phyloP scores from a whole-genome alignment of 164 flowering plant genomes.

The Taxillus chinensis region DNA sequence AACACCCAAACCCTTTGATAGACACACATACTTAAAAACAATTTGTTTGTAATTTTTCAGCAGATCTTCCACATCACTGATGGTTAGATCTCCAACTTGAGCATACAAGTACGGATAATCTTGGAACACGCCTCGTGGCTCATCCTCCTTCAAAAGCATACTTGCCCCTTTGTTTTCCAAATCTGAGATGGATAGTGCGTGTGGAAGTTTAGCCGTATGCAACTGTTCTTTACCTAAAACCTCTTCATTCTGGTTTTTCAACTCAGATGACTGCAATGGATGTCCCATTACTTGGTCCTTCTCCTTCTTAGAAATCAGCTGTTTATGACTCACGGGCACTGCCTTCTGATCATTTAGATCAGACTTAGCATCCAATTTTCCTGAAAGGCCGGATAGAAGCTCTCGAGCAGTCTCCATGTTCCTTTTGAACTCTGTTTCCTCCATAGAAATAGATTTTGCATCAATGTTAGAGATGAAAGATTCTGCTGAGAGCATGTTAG shows the following conservation, averaged over 20 bases:
- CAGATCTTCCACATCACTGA: conserved; percentile 66
- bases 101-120: conserved; percentile 72
- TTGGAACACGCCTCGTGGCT: conserved; percentile 25
- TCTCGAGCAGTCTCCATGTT: conserved; percentile 83
- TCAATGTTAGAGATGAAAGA: conserved; percentile 77
- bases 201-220: conserved; percentile 17
- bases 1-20: conserved; percentile 55
- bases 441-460: conserved; percentile 86
- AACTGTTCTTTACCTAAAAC: conserved; percentile 15
- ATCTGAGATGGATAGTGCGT: conserved; percentile 43
- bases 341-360: conserved; percentile 24
- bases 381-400: conserved; percentile 54
- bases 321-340: neutral
- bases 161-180: conserved; percentile 72
- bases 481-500: conserved; percentile 89
- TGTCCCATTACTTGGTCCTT: conserved; percentile 8
- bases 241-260: conserved; percentile 10
- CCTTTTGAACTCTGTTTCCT: conserved; percentile 64
- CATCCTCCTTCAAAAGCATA: conserved; percentile 60
- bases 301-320: neutral
- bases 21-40: conserved; percentile 67
- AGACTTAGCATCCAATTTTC: conserved; percentile 21
- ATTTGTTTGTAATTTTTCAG: conserved; percentile 70
- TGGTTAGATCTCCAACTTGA: conserved; percentile 62
- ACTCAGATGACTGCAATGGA: conserved; percentile 21